Base-by-base conservation (phyloP, 805 yeast genomes). In the Suhomyces faveliae region DNA sequence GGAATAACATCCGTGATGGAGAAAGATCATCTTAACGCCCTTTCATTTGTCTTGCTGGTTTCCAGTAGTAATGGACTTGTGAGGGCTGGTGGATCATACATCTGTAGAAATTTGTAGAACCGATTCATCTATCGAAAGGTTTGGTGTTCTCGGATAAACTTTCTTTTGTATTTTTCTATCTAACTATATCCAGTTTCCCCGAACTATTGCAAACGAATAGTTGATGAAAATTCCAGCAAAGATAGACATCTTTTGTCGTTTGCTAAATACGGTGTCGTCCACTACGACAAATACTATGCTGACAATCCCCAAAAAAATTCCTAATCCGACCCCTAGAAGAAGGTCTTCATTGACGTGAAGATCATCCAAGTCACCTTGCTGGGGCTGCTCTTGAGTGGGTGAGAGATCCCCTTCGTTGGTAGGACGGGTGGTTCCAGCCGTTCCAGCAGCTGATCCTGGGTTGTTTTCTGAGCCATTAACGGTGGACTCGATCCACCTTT, bases 401-500 rank as follows among this genome's bases (percentile, higher is more conserved):
- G 9, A 33, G 6, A 47, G 42, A 9, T 45, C 48, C 5, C 45
- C 39, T 17, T 33, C 37, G 21, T 6, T 17, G 21, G 19, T 9
- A 35, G 41, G n/a, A 20, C 49, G 12, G 33, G 44, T n/a, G 35
- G 40, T 13, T 10, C 35, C 43, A 21, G 43, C 43, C 23, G 42
- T 23, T 11, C 41, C 37, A 10, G 51, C 40, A 8, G 53, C 23
- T n/a, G 40, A 43, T 20, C 43, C 37, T 13, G 47, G 49, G 5
- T 33, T 40, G n/a, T 71, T 77, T 43, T 73, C 78, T 45, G 74
- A 76, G 46, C 76, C 76, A 47, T 77, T 77, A 4, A 80, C 87
- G 0, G 89, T 85, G 42, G 85, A 81, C 54, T 89, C 94, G 51
- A 89, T 86, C 96, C 96, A 90, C 48, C 88, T 74, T 55, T 89